A percentile compares a stretch with the other conserved stretches of the same genome.
These are phyloP conservation scores for Salvia rosmarinus DNA, from an alignment of 257 asterid species.

Conservation along the genomic window DNA sequence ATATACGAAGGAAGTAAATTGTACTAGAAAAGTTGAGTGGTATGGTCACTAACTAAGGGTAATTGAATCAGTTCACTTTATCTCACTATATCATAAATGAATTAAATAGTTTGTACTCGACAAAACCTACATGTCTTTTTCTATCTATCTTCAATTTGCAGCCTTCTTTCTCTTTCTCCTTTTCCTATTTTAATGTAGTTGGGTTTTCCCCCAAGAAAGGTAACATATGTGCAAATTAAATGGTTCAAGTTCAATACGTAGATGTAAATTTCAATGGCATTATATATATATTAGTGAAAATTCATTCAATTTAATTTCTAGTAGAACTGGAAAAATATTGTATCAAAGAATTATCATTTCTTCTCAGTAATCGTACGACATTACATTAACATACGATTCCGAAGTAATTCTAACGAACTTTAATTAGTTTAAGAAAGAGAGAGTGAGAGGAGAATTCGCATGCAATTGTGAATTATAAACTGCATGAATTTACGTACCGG, in stretches of 20 bases:
- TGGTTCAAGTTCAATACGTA: not conserved
- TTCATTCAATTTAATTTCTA: not conserved
- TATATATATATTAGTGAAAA: too few species aligned
- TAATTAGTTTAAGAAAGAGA: not conserved
- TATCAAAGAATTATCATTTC: not conserved
- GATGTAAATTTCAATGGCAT: not conserved
- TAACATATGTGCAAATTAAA: not conserved
- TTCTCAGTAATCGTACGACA: too few species aligned
- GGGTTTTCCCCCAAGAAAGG: constrained; percentile 18
- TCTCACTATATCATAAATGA: not conserved
- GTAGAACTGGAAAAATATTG: not conserved
- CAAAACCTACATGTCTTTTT: not conserved
- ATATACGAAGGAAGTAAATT: too few species aligned
- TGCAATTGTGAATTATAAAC: not conserved
- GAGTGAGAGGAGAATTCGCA: not conserved
- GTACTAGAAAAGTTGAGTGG: too few species aligned
- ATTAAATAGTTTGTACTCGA: not conserved
- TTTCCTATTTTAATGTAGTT: not conserved
- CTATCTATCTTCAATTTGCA: not conserved
- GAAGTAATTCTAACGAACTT: not conserved
- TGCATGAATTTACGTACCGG: constrained; percentile 57
- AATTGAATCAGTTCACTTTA: not conserved
- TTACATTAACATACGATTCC: not conserved
- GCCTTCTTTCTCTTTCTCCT: not conserved
- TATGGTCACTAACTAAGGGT: not conserved